Evolutionary conservation across 2,329 filamentous ascomycete genomes (phyloP), one percentile per base, ranked within the genome.

Genomic region (Biscogniauxia marginata): DNA sequence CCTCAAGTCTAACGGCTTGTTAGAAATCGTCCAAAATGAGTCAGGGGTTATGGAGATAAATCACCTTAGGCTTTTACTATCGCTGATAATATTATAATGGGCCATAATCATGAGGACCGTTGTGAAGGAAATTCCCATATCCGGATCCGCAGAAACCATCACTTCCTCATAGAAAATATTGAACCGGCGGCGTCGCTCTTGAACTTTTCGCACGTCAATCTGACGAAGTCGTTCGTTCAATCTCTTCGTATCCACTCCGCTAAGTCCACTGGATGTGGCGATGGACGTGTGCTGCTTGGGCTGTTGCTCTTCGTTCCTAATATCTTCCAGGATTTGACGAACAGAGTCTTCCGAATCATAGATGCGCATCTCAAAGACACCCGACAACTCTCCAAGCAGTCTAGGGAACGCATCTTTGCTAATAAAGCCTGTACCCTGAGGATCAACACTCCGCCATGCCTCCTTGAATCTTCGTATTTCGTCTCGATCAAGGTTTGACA

Each of bases 161-260:
- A 98, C 90, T 75, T 99, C 96, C 73, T 98, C 93, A 68, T 91
- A 99, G 73, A 99, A 99, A n/a, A 89, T 83, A 65, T 96, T 96
- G 79, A 96, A 93, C 45, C 89, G 86, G 55, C 85, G 82, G 46
- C 95, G 84, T 58, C 91, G 84, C 64, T 85, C 81, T 56, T 88
- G 88, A 53, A 98, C 91, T 61, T 87, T 85, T 16, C 77, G 74
- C 0, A 93, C 78, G 30, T 96, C 92, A 45, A 99, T 87, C 53
- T 82, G 78, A 1, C 83, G 77, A 22, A 99, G 76, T 56, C 92
- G 83, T 56, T 80, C 78, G 62, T 93, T 93, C 34, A 99, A 79
- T 63, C 84, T 89, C 49, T 84, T 78, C 3, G 98, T 72, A 69
- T 98, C 88, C 25, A 98, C 72, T 1, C 84, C 84, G 2, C 78